phyloP scores from a whole-genome alignment of 2,329 filamentous ascomycete species.

The Sarocladium oryzae region DNA sequence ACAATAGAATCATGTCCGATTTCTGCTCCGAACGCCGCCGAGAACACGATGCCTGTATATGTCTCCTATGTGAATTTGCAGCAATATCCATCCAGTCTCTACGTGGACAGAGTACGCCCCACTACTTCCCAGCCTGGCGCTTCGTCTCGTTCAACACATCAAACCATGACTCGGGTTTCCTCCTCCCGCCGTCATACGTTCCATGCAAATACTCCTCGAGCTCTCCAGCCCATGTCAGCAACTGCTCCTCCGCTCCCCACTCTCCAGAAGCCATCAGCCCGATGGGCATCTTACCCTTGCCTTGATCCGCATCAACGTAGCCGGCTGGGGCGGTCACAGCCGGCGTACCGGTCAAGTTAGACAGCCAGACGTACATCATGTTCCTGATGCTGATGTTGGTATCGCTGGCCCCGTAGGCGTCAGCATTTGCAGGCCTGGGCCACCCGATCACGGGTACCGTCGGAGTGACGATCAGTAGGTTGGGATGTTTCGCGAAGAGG shows the following conservation, averaged over 20 bases:
- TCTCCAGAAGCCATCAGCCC: constrained; percentile 59
- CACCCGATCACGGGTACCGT: constrained; percentile 72
- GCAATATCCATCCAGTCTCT: too few species aligned
- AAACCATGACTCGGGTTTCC: constrained; percentile 48
- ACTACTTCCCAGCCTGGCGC: background rate
- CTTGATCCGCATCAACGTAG: constrained; percentile 53
- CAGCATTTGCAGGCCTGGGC: constrained; percentile 52
- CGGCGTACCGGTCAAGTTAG: constrained; percentile 76
- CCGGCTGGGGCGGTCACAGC: constrained; percentile 70
- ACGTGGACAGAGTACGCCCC: too few species aligned
- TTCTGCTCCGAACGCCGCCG: too few species aligned
- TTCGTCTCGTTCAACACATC: constrained; percentile 40
- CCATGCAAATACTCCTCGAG: constrained; percentile 49
- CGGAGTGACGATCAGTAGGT: constrained; percentile 72
- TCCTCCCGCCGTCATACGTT: constrained; percentile 40
- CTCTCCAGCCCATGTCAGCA: constrained; percentile 54
- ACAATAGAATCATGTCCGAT: too few species aligned
- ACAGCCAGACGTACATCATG: constrained; percentile 82
- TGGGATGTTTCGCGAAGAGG: constrained; percentile 64
- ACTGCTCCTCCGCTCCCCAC: constrained; percentile 59
- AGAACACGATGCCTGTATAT: too few species aligned
- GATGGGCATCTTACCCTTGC: constrained; percentile 53
- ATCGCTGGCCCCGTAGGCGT: constrained; percentile 68
- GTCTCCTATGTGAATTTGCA: too few species aligned
- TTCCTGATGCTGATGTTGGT: constrained; percentile 65